Percentiles rank a stretch among this genome's conserved stretches.
phyloP scores from a whole-genome alignment of 225 moss, liverwort and hornwort genomes.

The Rhytidiadelphus loreus region DNA sequence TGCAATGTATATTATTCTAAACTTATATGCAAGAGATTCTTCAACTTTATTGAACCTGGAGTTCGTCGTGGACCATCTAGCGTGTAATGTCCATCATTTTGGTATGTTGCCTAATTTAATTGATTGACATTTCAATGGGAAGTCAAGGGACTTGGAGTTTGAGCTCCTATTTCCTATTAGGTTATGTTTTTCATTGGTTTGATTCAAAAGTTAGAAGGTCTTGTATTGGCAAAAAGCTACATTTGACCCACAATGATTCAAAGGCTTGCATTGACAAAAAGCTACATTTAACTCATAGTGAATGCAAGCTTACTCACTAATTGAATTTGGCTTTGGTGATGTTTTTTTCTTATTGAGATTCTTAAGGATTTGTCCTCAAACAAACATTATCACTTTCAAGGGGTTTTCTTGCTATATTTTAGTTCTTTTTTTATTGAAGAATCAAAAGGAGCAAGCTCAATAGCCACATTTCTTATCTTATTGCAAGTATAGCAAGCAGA shows the following conservation, averaged over 20 bases:
- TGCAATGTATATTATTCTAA: neutral
- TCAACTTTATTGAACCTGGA: neutral
- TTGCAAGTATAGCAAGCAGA: neutral
- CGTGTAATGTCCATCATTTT: neutral
- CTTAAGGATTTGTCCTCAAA: fast-evolving
- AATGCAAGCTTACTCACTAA: neutral
- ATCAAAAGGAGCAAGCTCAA: neutral
- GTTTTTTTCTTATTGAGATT: too few relatives aligned
- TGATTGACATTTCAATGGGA: neutral
- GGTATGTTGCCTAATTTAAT: too few relatives aligned
- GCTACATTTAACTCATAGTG: neutral
- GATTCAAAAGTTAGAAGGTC: neutral
- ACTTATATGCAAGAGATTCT: neutral
- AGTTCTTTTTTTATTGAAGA: neutral
- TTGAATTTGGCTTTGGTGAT: neutral
- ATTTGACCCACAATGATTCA: neutral
- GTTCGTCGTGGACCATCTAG: too few relatives aligned
- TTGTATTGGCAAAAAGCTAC: neutral
- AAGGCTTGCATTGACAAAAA: too few relatives aligned
- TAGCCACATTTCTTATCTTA: neutral
- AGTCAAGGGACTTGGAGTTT: neutral
- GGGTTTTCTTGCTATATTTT: too few relatives aligned
- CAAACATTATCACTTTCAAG: neutral
- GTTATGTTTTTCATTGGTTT: neutral
- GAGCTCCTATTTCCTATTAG: neutral